Percentiles rank a stretch among this genome's conserved stretches.
phyloP scores from a whole-genome alignment of 78 protist genomes.

The Ministeria vibrans region DNA sequence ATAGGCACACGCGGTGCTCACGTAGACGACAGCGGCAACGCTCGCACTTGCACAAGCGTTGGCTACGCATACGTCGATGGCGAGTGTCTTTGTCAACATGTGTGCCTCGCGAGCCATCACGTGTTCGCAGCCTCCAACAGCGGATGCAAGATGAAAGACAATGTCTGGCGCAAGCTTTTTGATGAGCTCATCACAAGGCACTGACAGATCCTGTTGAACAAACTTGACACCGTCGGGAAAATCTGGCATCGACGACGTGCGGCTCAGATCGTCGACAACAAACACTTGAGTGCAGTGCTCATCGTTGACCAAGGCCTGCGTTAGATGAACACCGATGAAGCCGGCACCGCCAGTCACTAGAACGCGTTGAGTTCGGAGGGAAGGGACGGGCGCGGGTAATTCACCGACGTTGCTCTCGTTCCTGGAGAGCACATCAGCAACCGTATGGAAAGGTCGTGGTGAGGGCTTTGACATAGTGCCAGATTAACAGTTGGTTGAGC shows the following conservation, averaged over 20 bases:
- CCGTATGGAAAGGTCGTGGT: too few relatives aligned
- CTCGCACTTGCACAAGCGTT: too few relatives aligned
- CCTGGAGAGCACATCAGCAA: too few relatives aligned
- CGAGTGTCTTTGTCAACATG: conserved; percentile 60
- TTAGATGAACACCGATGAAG: neutral
- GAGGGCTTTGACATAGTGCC: too few relatives aligned
- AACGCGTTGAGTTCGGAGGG: too few relatives aligned
- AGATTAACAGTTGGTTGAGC: too few relatives aligned
- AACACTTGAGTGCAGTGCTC: neutral
- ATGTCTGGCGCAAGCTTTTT: conserved; percentile 11
- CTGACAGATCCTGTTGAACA: neutral
- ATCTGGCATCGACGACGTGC: neutral
- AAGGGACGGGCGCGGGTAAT: too few relatives aligned
- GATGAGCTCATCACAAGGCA: neutral
- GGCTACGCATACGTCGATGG: conserved; percentile 59
- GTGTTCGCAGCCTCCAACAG: conserved; percentile 70
- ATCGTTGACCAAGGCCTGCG: neutral
- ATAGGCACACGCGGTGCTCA: conserved; percentile 80
- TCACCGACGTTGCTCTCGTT: too few relatives aligned
- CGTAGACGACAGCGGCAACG: conserved; percentile 45
- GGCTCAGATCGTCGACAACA: neutral
- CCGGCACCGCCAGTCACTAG: neutral
- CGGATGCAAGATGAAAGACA: conserved; percentile 67
- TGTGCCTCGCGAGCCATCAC: conserved; percentile 59
- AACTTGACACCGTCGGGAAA: neutral